phyloP scores from a whole-genome alignment of 371 early-diverging fungal species.

The Scutellospora calospora region DNA sequence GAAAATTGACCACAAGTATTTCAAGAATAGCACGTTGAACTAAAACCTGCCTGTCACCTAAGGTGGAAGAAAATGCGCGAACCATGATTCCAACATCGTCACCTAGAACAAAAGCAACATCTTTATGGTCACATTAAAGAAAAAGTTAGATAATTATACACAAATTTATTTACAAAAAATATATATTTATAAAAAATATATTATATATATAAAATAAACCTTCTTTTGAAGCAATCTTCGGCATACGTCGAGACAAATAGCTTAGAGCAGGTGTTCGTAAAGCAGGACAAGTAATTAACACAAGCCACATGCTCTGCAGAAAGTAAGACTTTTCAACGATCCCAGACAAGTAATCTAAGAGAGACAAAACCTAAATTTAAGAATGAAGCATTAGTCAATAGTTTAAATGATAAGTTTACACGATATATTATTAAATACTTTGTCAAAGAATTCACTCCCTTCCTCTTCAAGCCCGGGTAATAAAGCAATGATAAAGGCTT shows the following conservation, averaged over 20 bases:
- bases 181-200: neutral
- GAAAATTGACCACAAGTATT: constrained; percentile 81
- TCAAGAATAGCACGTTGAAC: constrained; percentile 90
- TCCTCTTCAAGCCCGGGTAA: constrained; percentile 93
- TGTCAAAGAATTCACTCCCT: constrained; percentile 85
- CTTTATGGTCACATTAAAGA: constrained; percentile 48
- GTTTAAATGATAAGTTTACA: neutral
- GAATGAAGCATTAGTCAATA: neutral
- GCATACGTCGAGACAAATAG: constrained; percentile 79
- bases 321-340: constrained; percentile 79
- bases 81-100: constrained; percentile 78
- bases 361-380: constrained; percentile 60
- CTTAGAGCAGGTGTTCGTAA: constrained; percentile 79
- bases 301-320: constrained; percentile 83
- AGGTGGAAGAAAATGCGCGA: constrained; percentile 77
- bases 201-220: constrained; percentile 54
- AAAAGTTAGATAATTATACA: constrained; percentile 2
- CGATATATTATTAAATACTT: constrained; percentile 47
- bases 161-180: neutral
- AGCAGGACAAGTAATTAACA: constrained; percentile 74
- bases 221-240: constrained; percentile 70
- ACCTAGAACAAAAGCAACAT: constrained; percentile 75
- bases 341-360: constrained; percentile 75
- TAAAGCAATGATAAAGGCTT: constrained; percentile 83
- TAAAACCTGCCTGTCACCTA: constrained; percentile 77